These are phyloP conservation scores for Magnaporthiopsis poae DNA, from an alignment of 2,329 filamentous ascomycete species.

Conservation along the genomic window DNA sequence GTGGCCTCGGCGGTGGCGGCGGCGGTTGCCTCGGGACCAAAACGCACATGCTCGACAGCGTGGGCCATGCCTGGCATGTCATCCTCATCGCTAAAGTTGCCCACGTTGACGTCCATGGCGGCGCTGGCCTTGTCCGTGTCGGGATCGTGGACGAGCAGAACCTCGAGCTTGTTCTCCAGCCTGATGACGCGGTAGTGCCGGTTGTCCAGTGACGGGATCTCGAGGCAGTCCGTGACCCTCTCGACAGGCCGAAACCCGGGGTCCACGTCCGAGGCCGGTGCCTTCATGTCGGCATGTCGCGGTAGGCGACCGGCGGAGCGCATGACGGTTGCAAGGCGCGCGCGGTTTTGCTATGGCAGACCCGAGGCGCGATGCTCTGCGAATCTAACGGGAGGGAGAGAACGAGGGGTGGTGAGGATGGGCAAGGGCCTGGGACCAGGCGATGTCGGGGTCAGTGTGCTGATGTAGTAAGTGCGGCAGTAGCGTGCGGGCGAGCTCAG, in stretches of 20 bases:
- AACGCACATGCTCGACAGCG: constrained; percentile 73
- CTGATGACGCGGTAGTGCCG: constrained; percentile 79
- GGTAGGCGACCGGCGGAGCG: not conserved
- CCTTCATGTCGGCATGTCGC: constrained; percentile 2
- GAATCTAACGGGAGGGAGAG: not conserved
- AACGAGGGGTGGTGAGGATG: not conserved
- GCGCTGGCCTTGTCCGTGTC: constrained; percentile 96
- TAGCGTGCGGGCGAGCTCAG: not conserved
- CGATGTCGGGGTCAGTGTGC: not conserved
- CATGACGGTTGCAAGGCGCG: not conserved
- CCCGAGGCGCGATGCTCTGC: too few relatives aligned
- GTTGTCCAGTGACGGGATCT: constrained; percentile 78
- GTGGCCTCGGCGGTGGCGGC: not conserved
- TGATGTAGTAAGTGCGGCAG: not conserved
- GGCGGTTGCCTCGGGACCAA: not conserved
- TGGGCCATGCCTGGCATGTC: constrained; percentile 93
- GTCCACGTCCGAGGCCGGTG: constrained; percentile 5
- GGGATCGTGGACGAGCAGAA: constrained; percentile 81
- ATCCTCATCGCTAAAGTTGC: constrained; percentile 83
- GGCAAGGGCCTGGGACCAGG: not conserved
- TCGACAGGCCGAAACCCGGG: constrained; percentile 21
- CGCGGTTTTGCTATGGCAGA: not conserved
- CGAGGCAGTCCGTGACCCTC: constrained; percentile 58
- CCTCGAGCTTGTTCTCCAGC: constrained; percentile 79
- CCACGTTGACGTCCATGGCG: constrained; percentile 88